Base-by-base conservation (phyloP, 768 basidiomycete genomes). In the Trametes villosa region DNA sequence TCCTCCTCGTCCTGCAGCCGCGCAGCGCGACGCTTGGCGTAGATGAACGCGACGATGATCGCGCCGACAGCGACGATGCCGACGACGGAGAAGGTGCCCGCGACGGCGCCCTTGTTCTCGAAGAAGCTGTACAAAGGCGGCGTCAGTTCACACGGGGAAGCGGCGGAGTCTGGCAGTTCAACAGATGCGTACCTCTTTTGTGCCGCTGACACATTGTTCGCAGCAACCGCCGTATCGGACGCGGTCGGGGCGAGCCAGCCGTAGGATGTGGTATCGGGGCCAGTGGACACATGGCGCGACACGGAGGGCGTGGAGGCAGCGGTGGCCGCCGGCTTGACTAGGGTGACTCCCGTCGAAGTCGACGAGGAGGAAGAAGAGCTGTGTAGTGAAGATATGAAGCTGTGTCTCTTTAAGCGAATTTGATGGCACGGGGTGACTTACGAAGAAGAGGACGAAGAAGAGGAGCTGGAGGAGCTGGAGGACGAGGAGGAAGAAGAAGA, bases 21-120 rank as follows among this genome's bases (percentile, higher is more conserved):
- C 6, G 64, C 53, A 42, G 68, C 67, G 45, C 74, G 75, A n/a
- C 72, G 72, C 63, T 66, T 72, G 36, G 68, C 64, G 51, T 74
- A 64, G 55, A 76, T 41, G 52, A 67, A 59, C 47, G 65, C 60
- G 30, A 68, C 73, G 22, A 75, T 64, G 49, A 80, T 29, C 20
- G 71, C 63, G 20, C 71, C 75, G 42, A 78, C 13, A 20, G 61
- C 71, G 9, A 78, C 58, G 3, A 83, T 63, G 48, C 76, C 79
- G 53, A 77, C 73, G 57, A 75, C 71, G 40, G 77, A 72, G 60
- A 83, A 83, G 0, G 76, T 77, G 40, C 76, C 79, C 0, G 78
- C 82, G 20, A 82, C 78, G 0, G 79, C 82, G 34, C 74, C 78
- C 51, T 75, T 79, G 63, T 80, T 77, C 46, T 73, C 63, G 64